Base-by-base conservation (phyloP, 352 stramenopile genomes). In the Phytophthora aleatoria region DNA sequence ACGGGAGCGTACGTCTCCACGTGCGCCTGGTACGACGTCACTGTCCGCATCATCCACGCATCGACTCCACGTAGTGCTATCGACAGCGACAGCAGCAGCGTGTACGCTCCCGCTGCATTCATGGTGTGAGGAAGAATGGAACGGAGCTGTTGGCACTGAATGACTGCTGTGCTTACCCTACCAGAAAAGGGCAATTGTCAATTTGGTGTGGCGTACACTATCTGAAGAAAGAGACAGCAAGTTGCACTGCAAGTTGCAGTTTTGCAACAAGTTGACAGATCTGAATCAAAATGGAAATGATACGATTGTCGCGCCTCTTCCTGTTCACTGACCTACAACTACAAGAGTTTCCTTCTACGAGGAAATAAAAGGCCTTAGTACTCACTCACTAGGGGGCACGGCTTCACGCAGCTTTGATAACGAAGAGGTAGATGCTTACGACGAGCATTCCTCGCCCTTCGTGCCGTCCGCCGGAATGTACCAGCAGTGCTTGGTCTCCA, bases 401-500 rank as follows among this genome's bases (percentile, higher is more conserved):
- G 7, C 45, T 64, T 38, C 51, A 59, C 13, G 43, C 42, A 26
- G 31, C 6, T 50, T 67, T 33, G 4, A n/a, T 41, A 41, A 41
- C 10, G n/a, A 41, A 41, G 31, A 3, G 31, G 2, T 36, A 36
- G 8, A 12, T 16, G 35, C 35, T 41, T 63, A 64, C 13, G 47
- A 69, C 28, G 51, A 72, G 49, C 69, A 78, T 50, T 73, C 58
- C 33, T 74, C 16, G 57, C 73, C 73, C 41, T 74, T 49, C 41
- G 58, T 69, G 57, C 75, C 75, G 36, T 83, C 72, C 3, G 52
- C 59, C 0, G 74, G 82, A 12, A 91, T 79, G 71, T 86, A 91
- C 77, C 79, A 94, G 68, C 85, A 94, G 74, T 94, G 84, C 61
- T 85, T 81, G 11, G 74, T 77, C n/a, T 70, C 73, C 26, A 92